A percentile compares a stretch with the other conserved stretches of the same genome.
Conservation (phyloP, 345 rosid species). For the Noccaea bulbosa region DNA sequence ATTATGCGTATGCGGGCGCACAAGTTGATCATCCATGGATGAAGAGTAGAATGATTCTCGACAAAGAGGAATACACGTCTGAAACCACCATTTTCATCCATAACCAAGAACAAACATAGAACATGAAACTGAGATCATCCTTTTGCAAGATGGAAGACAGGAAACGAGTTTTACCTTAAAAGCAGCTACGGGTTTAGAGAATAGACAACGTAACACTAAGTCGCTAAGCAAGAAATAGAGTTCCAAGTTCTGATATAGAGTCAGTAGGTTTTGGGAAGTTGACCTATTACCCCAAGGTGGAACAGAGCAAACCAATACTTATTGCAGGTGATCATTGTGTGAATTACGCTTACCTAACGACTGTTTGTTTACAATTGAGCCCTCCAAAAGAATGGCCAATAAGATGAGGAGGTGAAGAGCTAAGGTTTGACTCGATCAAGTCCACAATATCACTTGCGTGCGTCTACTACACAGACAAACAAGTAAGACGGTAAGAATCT, state of each 20-base stretch:
- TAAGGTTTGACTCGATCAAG: slow-evolving; percentile 62
- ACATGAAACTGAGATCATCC: slow-evolving; percentile 1
- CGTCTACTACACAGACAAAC: slow-evolving; percentile 65
- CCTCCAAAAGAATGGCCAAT: slow-evolving; percentile 96
- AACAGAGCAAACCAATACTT: slow-evolving; percentile 74
- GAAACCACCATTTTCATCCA: slow-evolving; percentile 44
- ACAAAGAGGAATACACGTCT: slow-evolving; percentile 78
- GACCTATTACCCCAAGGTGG: slow-evolving; percentile 96
- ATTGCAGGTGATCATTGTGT: neutral
- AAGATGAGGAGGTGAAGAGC: slow-evolving; percentile 62
- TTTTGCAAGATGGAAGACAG: neutral
- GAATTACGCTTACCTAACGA: slow-evolving; percentile 43
- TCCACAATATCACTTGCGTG: slow-evolving; percentile 86
- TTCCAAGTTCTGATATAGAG: neutral
- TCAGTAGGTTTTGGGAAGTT: slow-evolving; percentile 33
- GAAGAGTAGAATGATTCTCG: slow-evolving; percentile 84
- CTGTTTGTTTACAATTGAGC: slow-evolving; percentile 52
- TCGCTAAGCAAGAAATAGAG: slow-evolving; percentile 56
- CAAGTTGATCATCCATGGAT: slow-evolving; percentile 77
- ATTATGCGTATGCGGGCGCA: slow-evolving; percentile 57
- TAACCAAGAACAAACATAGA: too few relatives aligned
- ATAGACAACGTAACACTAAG: slow-evolving; percentile 83
- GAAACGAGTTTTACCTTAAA: slow-evolving; percentile 61
- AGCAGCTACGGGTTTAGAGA: slow-evolving; percentile 83
- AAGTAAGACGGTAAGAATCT: neutral